phyloP scores from a whole-genome alignment of 495 filamentous ascomycete species.

The Bathelium albidoporum region DNA sequence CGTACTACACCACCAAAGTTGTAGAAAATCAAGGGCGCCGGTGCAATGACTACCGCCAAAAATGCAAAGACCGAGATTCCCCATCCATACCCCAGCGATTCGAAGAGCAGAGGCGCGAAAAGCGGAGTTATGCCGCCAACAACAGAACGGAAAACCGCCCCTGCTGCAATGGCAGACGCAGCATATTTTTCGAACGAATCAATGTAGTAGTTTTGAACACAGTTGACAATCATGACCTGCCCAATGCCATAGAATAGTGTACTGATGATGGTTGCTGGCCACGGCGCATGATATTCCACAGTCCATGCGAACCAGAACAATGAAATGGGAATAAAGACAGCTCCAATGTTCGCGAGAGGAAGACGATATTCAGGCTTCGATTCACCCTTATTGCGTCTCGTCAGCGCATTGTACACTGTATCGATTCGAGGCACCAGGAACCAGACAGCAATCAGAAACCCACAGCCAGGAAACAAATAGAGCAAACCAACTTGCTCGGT shows the following conservation, averaged over 20 bases:
- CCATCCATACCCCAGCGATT: constrained; percentile 28
- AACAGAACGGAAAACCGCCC: constrained; percentile 26
- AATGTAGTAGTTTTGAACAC: constrained; percentile 28
- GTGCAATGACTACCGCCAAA: constrained; percentile 21
- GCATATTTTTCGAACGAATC: constrained; percentile 28
- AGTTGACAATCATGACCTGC: constrained; percentile 49
- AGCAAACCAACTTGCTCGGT: constrained; percentile 23
- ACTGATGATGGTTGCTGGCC: constrained; percentile 19
- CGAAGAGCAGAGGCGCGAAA: constrained; percentile 27
- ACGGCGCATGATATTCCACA: constrained; percentile 18
- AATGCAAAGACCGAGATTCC: constrained; percentile 24
- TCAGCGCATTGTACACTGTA: constrained; percentile 29
- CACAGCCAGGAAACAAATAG: constrained; percentile 23
- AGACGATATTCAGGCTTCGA: constrained; percentile 29
- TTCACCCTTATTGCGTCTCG: constrained; percentile 25
- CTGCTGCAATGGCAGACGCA: constrained; percentile 31
- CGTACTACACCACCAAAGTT: constrained; percentile 17
- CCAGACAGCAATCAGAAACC: constrained; percentile 30
- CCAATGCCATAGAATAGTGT: constrained; percentile 39
- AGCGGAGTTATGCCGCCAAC: constrained; percentile 28
- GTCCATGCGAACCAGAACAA: constrained; percentile 28
- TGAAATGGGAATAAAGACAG: constrained; percentile 17
- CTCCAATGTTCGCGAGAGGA: constrained; percentile 20
- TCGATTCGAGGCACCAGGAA: constrained; percentile 35
- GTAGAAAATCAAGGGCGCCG: constrained; percentile 24